Conservation (phyloP, 1,284 basidiomycete genomes). For the Tremellales sp. region DNA sequence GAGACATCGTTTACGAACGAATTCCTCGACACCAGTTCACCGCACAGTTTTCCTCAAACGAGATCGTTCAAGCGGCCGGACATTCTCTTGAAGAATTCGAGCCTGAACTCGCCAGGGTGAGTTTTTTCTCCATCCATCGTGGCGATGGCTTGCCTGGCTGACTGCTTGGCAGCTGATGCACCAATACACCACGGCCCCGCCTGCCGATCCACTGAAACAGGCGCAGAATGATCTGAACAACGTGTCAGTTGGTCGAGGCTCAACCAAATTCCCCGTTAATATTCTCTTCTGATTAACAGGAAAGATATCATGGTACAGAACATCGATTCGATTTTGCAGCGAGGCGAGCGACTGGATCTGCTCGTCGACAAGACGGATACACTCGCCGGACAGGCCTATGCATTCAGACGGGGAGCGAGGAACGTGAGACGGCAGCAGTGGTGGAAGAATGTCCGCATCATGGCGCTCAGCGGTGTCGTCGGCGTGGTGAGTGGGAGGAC, state of each 20-base stretch:
- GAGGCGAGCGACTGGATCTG: constrained; percentile 93
- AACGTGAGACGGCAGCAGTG: constrained; percentile 88
- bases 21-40: constrained; percentile 54
- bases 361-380: constrained; percentile 96
- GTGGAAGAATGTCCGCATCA: constrained; percentile 85
- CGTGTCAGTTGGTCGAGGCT: constrained; percentile 52
- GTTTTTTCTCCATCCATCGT: constrained; percentile 57
- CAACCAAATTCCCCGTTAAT: background rate
- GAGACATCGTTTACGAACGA: too few species aligned
- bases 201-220: constrained; percentile 81
- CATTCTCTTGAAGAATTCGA: constrained; percentile 51
- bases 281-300: constrained; percentile 17
- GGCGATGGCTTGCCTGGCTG: background rate
- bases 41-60: constrained; percentile 50
- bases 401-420: constrained; percentile 86
- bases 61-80: constrained; percentile 47
- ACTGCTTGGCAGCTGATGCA: constrained; percentile 60
- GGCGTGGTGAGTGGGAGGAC: constrained; percentile 59
- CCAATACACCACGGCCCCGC: constrained; percentile 83
- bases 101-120: constrained; percentile 49
- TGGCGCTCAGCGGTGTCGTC: constrained; percentile 68
- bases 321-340: constrained; percentile 80
- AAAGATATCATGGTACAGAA: constrained; percentile 98
- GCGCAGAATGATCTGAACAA: constrained; percentile 88
- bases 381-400: constrained; percentile 92